Evolutionary conservation across 441 rosid species (phyloP).

Genomic region (Heliophila coronopifolia): DNA sequence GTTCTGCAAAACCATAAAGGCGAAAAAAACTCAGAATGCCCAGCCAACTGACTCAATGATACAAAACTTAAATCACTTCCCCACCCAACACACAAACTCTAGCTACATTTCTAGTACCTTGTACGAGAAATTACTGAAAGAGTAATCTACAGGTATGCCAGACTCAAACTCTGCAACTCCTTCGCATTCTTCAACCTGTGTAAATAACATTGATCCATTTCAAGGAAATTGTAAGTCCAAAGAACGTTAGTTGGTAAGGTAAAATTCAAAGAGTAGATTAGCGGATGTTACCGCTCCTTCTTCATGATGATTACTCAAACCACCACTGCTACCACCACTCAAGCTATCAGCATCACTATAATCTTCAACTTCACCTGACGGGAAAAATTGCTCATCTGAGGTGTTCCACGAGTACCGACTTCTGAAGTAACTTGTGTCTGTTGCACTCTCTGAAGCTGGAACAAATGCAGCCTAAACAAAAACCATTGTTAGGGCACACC

Average conservation of each 20-base stretch:
- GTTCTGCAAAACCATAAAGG: too few species aligned
- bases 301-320: conserved; percentile 62
- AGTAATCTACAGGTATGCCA: conserved; percentile 46
- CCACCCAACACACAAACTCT: too few species aligned
- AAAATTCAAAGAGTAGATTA: conserved; percentile 11
- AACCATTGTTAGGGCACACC: too few species aligned
- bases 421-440: conserved; percentile 87
- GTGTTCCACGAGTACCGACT: conserved; percentile 69
- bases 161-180: conserved; percentile 56
- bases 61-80: too few species aligned
- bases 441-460: conserved; percentile 65
- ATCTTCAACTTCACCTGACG: conserved; percentile 54
- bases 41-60: too few species aligned
- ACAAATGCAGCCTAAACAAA: conserved; percentile 76
- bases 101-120: too few species aligned
- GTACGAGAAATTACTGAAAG: conserved; percentile 81
- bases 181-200: conserved; percentile 70
- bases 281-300: conserved; percentile 53
- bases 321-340: conserved; percentile 47
- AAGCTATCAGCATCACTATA: conserved; percentile 57
- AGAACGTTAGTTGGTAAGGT: not conserved
- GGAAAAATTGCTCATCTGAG: conserved; percentile 45
- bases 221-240: conserved; percentile 1
- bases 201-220: conserved; percentile 16
- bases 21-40: too few species aligned